phyloP scores from a whole-genome alignment of 1,284 basidiomycete genomes.

The Leccinum subfulvum region DNA sequence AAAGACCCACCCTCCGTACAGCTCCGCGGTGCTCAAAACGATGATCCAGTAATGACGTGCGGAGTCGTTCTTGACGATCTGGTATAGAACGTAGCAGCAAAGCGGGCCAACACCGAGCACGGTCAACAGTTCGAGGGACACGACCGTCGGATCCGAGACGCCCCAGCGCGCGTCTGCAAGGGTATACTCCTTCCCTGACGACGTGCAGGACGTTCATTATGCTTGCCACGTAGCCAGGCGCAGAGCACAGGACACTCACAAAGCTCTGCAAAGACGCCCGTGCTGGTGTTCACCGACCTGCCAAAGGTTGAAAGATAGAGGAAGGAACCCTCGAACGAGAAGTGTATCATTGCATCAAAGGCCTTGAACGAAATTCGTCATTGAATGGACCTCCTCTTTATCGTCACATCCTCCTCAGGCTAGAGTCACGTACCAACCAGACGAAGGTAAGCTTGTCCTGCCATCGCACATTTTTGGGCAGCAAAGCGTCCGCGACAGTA shows the following conservation, averaged over 20 bases:
- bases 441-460: constrained; percentile 69
- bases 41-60: constrained; percentile 79
- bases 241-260: constrained; percentile 47
- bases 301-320: constrained; percentile 74
- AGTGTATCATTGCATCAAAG: constrained; percentile 79
- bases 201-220: background rate
- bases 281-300: constrained; percentile 65
- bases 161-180: constrained; percentile 81
- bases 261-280: constrained; percentile 70
- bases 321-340: constrained; percentile 76
- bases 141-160: constrained; percentile 70
- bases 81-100: constrained; percentile 67
- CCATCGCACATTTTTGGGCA: constrained; percentile 61
- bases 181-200: constrained; percentile 66
- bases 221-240: background rate
- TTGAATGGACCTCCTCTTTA: background rate
- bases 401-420: background rate
- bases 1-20: constrained; percentile 67
- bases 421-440: constrained; percentile 55
- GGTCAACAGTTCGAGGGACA: constrained; percentile 79
- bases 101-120: constrained; percentile 75
- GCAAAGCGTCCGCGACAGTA: constrained; percentile 46
- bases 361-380: constrained; percentile 40
- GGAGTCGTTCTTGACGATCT: constrained; percentile 61
- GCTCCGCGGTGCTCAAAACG: constrained; percentile 69